Evolutionary conservation across 495 filamentous ascomycete genomes (phyloP), one percentile per base, ranked within the genome.

Genomic region (Hypoxylon crocopeplum): DNA sequence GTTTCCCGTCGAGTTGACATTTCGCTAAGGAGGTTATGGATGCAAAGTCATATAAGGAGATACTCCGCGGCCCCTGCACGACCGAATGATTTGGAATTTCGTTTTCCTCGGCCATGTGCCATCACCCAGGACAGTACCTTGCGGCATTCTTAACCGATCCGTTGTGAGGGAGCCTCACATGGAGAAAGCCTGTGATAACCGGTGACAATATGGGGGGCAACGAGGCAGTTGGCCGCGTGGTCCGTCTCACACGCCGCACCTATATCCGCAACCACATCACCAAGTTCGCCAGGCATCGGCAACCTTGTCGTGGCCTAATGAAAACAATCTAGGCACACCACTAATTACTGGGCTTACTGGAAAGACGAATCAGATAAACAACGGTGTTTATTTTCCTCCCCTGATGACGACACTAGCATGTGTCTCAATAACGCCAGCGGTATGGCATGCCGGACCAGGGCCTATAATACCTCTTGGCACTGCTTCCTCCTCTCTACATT

Each of bases 11-110:
- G 25, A 24, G 29, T 27, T 49, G 30, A 30, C 21, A 54, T 39
- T 39, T 54, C 36, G 44, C 48, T 44, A 49, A 39, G 12, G 48
- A 40, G 7, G 32, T 11, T 49, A 25, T 59, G 21, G 48, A 49
- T 64, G 48, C 44, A 48, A 29, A 44, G 41, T 45, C 38, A 53
- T 58, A 16, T 54, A 56, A 44, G 34, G 29, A 44, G 36, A 34
- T 30, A 25, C 29, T 39, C 37, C 20, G 17, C 37, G 34, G 38
- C 38, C 37, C 49, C 33, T 54, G 45, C 24, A 29, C 25, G 10
- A n/a, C 8, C 13, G 7, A 17, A 37, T 59, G 54, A 64, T 64
- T 64, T 64, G 61, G 61, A 64, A 64, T 64, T 59, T 24, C 15
- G 17, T 15, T 41, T 27, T 48, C 32, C 44, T 50, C 17, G 25